These are phyloP conservation scores for Acer negundo DNA, from an alignment of 345 rosid genomes.

Conservation along the genomic window DNA sequence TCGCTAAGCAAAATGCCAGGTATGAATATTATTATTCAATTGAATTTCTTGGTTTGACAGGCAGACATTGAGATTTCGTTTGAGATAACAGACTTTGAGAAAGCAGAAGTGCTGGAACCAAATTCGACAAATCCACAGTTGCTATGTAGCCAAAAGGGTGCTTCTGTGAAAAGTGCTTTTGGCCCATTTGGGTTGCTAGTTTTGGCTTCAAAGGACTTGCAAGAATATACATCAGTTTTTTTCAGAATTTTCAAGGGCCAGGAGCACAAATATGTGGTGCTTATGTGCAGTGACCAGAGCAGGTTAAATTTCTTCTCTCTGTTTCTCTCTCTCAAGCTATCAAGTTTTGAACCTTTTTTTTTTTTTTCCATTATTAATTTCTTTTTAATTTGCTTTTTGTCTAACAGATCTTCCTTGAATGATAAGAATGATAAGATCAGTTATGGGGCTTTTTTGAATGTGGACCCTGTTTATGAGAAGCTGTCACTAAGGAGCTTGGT, in stretches of 20 bases:
- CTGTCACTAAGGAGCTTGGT: slow-evolving; percentile 48
- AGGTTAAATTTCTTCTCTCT: slow-evolving; percentile 26
- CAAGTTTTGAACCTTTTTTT: not conserved
- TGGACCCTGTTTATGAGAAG: slow-evolving; percentile 36
- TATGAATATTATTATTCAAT: too few species aligned
- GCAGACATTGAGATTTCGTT: slow-evolving; percentile 76
- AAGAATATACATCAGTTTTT: slow-evolving; percentile 66
- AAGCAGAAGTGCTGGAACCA: slow-evolving; percentile 52
- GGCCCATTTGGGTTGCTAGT: slow-evolving; percentile 81
- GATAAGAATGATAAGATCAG: slow-evolving; percentile 32
- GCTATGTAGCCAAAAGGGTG: slow-evolving; percentile 50
- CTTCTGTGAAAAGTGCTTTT: slow-evolving; percentile 43
- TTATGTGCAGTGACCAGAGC: slow-evolving; percentile 88
- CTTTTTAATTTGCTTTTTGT: not conserved
- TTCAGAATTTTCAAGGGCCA: slow-evolving; percentile 21
- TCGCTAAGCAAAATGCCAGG: too few species aligned
- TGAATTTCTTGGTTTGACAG: slow-evolving; percentile 27
- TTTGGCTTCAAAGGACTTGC: slow-evolving; percentile 55
- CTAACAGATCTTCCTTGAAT: slow-evolving; percentile 21
- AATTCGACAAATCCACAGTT: slow-evolving; percentile 53
- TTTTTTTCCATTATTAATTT: not conserved
- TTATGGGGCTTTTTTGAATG: slow-evolving; percentile 38
- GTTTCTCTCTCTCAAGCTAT: not conserved
- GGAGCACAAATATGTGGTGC: slow-evolving; percentile 46
- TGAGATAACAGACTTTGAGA: slow-evolving; percentile 36